Base-by-base conservation (phyloP, 495 filamentous ascomycete species). In the Neurospora sp. region DNA sequence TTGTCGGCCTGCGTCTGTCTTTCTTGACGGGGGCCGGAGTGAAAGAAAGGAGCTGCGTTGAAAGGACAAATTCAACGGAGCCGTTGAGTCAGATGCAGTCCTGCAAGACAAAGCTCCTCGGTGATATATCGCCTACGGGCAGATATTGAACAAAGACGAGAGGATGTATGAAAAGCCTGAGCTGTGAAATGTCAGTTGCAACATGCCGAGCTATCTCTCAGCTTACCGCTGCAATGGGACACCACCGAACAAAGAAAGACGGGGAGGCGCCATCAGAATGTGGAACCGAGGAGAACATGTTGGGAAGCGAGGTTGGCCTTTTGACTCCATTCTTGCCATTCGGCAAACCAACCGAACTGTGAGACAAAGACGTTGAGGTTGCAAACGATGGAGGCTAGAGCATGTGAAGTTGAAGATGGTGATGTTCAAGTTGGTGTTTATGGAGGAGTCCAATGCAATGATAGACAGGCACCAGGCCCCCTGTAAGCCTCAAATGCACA, bases 21-120 rank as follows among this genome's bases (percentile, higher is more conserved):
- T 66, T 35, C 31, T 66, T 35, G 27, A 66, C 54, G 27, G 14
- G 54, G 14, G 27, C 5, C 12, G 23, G 54, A 62, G 27, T 66
- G 12, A 66, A 66, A 66, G 77, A 79, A 77, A 77, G 77, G 78
- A 75, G 76, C 39, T 37, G 31, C 39, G 35, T 11, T 69, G 42
- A 70, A 73, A 62, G 27, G 14, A 18, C 14, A 31, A 16, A 66
- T 35, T 37, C 54, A 35, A 31, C 14, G 27, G 54, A 66, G 27
- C 39, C 40, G 76, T 78, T 77, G 79, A 78, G 74, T 79, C 78
- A 79, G 73, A 77, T 54, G 74, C 73, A 76, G 72, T 46, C 27
- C 39, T 27, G 74, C 72, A 72, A 76, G 78, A 80, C 79, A 80
- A 79, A 79, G 79, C 72, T 72, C 42, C n/a, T 49, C 40, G 72